These are phyloP conservation scores for Eucalyptus decipiens DNA, from an alignment of 345 rosid genomes.

Conservation along the genomic window DNA sequence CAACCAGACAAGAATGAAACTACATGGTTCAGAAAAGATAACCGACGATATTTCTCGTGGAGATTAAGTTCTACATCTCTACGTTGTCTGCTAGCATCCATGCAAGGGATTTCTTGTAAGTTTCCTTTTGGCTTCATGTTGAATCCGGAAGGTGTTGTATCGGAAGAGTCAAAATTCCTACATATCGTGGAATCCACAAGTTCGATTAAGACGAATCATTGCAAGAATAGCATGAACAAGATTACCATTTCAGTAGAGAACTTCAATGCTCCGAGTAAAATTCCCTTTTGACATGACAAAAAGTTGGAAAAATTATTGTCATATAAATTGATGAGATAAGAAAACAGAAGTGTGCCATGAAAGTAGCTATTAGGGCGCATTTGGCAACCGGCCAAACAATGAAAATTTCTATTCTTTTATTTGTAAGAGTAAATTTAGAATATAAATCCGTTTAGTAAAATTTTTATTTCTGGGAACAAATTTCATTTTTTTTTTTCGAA, in stretches of 20 bases:
- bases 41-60: background rate
- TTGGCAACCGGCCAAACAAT: rapidly evolving
- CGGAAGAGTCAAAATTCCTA: background rate
- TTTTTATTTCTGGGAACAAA: rapidly evolving
- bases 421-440: rapidly evolving
- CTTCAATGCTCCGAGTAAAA: background rate
- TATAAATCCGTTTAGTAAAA: rapidly evolving
- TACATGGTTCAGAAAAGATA: background rate
- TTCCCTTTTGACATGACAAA: background rate
- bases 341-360: background rate
- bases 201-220: background rate
- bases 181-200: background rate
- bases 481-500: rapidly evolving
- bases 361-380: rapidly evolving
- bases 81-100: background rate
- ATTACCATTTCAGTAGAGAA: background rate
- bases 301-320: background rate
- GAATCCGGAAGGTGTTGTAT: background rate
- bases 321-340: background rate
- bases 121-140: background rate
- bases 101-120: background rate
- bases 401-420: rapidly evolving
- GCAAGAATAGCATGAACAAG: background rate
- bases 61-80: background rate
- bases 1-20: background rate